Base-by-base conservation (phyloP, 495 filamentous ascomycete species). In the Neurospora sp. region DNA sequence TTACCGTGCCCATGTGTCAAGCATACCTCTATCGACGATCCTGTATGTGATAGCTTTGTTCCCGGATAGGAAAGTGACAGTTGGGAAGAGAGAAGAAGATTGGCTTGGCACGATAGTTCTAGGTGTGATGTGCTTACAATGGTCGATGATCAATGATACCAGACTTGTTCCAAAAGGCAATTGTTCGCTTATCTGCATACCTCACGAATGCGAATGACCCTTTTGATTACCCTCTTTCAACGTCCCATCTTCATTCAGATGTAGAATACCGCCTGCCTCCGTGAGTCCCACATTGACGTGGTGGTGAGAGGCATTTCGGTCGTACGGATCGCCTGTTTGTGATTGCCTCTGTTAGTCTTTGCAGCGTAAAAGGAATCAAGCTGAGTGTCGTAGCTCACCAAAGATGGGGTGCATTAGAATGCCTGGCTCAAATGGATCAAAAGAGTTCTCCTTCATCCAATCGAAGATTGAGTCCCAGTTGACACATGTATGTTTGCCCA, bases 311-410 rank as follows among this genome's bases (percentile, higher is more conserved):
- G 48, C 14, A n/a, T 72, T 41, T 40, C 48, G 53, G 17, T 68
- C 70, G 6, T 72, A 72, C n/a, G 70, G 70, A 72, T 72, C 38
- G 14, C 70, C 70, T 72, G 27, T 61, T 61, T 61, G 27, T 6
- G 27, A 42, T 22, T 40, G 20, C 9, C 5, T 27, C 6, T 42
- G 35, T 72, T 42, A 72, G 70, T 38, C 16, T 16, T 5, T 2
- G 6, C 1, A 72, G 37, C n/a, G n/a, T 7, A 37, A 2, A 72
- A 22, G 10, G 38, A 38, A 40, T 45, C 16, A 10, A 16, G 27
- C 2, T 20, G 27, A 9, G 5, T 37, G 27, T 5, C 1, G n/a
- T 42, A 38, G n/a, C 44, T 72, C 40, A 69, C 71, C 71, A 69
- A 69, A 69, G 22, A 69, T 72, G 17, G 71, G 71, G 48, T 72